Base-by-base conservation (phyloP, 73 alveolate genomes). In the Uronychia binucleata region DNA sequence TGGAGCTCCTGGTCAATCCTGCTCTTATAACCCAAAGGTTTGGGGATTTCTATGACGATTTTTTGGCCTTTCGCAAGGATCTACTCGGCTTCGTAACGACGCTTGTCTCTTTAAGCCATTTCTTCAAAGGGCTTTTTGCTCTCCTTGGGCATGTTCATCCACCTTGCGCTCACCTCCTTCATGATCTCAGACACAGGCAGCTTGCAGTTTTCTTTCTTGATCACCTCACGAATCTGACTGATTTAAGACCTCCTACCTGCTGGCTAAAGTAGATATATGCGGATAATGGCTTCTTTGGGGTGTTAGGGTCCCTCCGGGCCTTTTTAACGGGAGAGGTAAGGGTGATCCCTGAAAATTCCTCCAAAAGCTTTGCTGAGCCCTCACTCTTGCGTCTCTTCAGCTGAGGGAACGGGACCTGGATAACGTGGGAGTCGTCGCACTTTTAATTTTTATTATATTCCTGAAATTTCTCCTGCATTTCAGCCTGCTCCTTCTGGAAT, bases 261-360 rank as follows among this genome's bases (percentile, higher is more conserved):
- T 89, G 60, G 33, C 92, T 84, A 88, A 84, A 89, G 58, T 89
- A 89, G 83, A 89, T 89, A 79, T 89, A 89, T 1, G 95, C 95
- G 27, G 95, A 89, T 1, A 89, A 84, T 8, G 95, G 95, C 77
- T 89, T 89, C 58, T 84, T 89, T 30, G 95, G 95, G 81, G 58
- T 81, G 77, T 60, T 60, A 59, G 88, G 88, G 31, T 81, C 88
- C 33, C 77, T 81, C 81, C 77, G 58, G 59, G 77, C 19, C 30
- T 81, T 81, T 74, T 81, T 81, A 27, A 32, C 75, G 32, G 75
- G 75, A 0, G 88, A 33, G 27, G 81, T 81, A 26, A 79, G n/a
- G 0, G 28, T 28, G 27, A 79, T 59, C 13, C 57, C 35, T 57
- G 28, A 5, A 26, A 75, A 58, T 75, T 30, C 81, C 1, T 26